Base-by-base conservation (phyloP, 768 basidiomycete species). In the Phlebiopsis gigantea region DNA sequence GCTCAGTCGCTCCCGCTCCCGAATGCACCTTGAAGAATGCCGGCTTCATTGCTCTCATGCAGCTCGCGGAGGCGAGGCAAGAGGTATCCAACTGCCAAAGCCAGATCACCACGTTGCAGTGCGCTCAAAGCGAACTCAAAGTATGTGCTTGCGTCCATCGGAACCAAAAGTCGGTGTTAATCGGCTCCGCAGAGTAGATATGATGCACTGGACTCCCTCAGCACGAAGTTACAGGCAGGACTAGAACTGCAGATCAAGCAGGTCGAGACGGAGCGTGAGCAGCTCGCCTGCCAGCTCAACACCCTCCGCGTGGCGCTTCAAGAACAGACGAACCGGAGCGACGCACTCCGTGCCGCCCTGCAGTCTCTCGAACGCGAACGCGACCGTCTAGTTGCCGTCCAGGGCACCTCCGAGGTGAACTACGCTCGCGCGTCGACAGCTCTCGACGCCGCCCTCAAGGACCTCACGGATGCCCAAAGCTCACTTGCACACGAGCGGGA, bases 21-120 rank as follows among this genome's bases (percentile, higher is more conserved):
- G 24, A 49, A 10, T 29, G 28, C 21, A 24, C 29, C 5, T 15
- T 49, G 34, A 39, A 31, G 17, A 31, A 46, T n/a, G 53, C 28
- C 22, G 57, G 57, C 1, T 58, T 53, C 41, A 28, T 26, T 6
- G 57, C 57, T 31, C 30, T 58, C 25, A 47, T 58, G 7, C 57
- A 58, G 42, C 57, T 58, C 19, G 57, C 57, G 7, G 53, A 58
- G 21, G 22, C 57, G 19, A 54, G 41, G 46, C 25, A 26, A 26
- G 43, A 49, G 39, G 39, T 50, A 29, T 29, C 24, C 5, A 46
- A 46, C 15, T 55, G 45, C 5, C 43, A 30, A 17, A 19, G 19
- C 4, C 29, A 34, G 19, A 21, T 19, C 5, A 15, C 42, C 30
- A 45, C 26, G 21, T 31, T 47, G 19, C 46, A 54, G 31, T 10